Conservation (phyloP, 1,139 yeast species). For the Suhomyces kunorum region DNA sequence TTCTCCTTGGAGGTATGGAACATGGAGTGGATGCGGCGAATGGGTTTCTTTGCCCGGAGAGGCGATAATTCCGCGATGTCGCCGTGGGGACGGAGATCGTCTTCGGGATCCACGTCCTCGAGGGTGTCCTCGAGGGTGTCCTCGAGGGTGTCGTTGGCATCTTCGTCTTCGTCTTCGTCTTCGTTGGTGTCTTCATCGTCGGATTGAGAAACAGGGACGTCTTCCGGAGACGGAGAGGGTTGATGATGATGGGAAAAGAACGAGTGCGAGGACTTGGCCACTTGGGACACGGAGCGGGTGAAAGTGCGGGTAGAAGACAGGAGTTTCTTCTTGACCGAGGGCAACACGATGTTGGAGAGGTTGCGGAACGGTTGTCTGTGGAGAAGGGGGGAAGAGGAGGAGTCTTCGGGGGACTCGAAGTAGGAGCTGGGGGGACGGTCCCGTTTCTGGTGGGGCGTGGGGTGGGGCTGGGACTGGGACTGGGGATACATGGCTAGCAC, state of each 20-base stretch:
- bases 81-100: too few species aligned
- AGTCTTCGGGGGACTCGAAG: constrained; percentile 31
- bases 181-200: too few species aligned
- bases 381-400: constrained; percentile 23
- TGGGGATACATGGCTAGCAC: constrained; percentile 7
- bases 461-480: constrained; percentile 6
- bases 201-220: too few species aligned
- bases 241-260: constrained; percentile 5
- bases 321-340: constrained; percentile 24
- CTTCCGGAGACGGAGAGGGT: constrained; percentile 10
- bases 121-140: constrained; percentile 1
- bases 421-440: constrained; percentile 33
- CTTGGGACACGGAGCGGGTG: constrained; percentile 24
- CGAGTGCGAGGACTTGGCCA: constrained; percentile 12
- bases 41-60: constrained; percentile 19
- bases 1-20: constrained; percentile 49
- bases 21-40: constrained; percentile 69
- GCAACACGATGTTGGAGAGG: constrained; percentile 29
- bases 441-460: constrained; percentile 20
- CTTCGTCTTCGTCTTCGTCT: constrained; percentile 1
- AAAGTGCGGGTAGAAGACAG: constrained; percentile 21
- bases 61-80: too few species aligned
- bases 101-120: not conserved
- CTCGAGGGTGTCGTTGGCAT: constrained; percentile 4
- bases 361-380: constrained; percentile 30